Conservation (phyloP, 1,139 yeast species). For the Geotrichum candidum region DNA sequence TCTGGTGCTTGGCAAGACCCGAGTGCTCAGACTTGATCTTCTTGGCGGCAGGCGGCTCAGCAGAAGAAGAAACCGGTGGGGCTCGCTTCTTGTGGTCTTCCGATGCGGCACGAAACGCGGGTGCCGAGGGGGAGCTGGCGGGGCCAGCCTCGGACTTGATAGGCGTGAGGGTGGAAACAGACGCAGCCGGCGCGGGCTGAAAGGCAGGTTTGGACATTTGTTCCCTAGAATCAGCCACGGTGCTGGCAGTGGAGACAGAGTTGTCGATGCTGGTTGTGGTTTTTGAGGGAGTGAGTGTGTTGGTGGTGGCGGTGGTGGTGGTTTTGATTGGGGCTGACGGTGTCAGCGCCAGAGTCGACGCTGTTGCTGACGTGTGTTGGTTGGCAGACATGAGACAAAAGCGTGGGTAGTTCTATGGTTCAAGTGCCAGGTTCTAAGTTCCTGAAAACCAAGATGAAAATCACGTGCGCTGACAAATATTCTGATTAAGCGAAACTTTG, state of each 20-base stretch:
- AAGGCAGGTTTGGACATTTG: background rate
- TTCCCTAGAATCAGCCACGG: background rate
- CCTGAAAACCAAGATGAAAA: background rate
- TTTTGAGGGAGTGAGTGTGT: background rate
- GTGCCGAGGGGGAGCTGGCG: background rate
- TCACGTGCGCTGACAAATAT: background rate
- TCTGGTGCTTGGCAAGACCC: slow-evolving; percentile 86
- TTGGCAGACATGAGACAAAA: background rate
- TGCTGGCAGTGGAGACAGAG: background rate
- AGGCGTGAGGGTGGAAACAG: background rate
- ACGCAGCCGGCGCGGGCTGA: background rate
- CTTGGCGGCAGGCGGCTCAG: slow-evolving; percentile 23
- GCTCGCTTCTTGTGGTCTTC: background rate
- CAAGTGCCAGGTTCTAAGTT: background rate
- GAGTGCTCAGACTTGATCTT: slow-evolving; percentile 19
- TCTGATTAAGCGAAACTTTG: background rate
- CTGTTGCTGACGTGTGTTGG: background rate
- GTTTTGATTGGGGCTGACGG: background rate
- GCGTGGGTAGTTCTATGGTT: too few relatives aligned
- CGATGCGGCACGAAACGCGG: background rate
- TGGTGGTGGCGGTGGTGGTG: background rate
- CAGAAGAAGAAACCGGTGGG: background rate
- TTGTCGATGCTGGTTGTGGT: background rate
- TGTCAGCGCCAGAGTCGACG: background rate
- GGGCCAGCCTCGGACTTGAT: background rate